These are phyloP conservation scores for Juglanconis oblonga DNA, from an alignment of 2,329 filamentous ascomycete genomes.

Conservation along the genomic window DNA sequence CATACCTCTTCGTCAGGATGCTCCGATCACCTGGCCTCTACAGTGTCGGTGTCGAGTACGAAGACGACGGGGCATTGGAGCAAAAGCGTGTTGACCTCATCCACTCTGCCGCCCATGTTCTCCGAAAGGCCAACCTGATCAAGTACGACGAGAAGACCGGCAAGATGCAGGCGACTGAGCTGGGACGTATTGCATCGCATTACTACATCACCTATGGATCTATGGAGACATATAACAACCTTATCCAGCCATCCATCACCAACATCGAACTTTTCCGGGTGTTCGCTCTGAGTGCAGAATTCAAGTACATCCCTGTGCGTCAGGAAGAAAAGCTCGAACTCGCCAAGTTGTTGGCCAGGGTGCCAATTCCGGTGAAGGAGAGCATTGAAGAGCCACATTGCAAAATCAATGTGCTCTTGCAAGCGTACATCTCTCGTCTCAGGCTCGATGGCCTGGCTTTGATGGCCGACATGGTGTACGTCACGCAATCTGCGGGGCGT, in stretches of 20 bases:
- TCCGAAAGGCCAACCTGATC: slow-evolving; percentile 84
- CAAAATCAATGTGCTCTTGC: slow-evolving; percentile 96
- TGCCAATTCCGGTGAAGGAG: slow-evolving; percentile 96
- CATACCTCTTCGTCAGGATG: slow-evolving; percentile 97
- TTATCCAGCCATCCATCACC: slow-evolving; percentile 89
- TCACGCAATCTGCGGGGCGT: slow-evolving; percentile 95
- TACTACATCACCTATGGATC: slow-evolving; percentile 97
- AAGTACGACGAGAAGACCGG: slow-evolving; percentile 96
- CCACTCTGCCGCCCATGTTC: slow-evolving; percentile 83
- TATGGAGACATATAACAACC: slow-evolving; percentile 95
- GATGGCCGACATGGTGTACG: slow-evolving; percentile 98
- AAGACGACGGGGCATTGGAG: slow-evolving; percentile 85
- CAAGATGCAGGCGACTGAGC: slow-evolving; percentile 83
- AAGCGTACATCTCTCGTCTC: slow-evolving; percentile 93
- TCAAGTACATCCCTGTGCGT: slow-evolving; percentile 97
- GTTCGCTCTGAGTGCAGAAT: slow-evolving; percentile 93
- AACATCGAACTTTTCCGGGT: slow-evolving; percentile 96
- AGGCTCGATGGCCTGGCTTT: slow-evolving; percentile 90
- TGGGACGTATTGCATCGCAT: slow-evolving; percentile 93
- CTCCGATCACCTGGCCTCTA: slow-evolving; percentile 91
- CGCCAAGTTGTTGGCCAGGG: slow-evolving; percentile 82
- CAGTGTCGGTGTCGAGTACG: slow-evolving; percentile 93
- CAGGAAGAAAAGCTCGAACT: slow-evolving; percentile 97
- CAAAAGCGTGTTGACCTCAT: slow-evolving; percentile 97
- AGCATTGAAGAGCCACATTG: slow-evolving; percentile 94